Percentiles rank a stretch among this genome's conserved stretches.
These are phyloP conservation scores for Dryas octopetala DNA, from an alignment of 306 rosid species.

Conservation along the genomic window DNA sequence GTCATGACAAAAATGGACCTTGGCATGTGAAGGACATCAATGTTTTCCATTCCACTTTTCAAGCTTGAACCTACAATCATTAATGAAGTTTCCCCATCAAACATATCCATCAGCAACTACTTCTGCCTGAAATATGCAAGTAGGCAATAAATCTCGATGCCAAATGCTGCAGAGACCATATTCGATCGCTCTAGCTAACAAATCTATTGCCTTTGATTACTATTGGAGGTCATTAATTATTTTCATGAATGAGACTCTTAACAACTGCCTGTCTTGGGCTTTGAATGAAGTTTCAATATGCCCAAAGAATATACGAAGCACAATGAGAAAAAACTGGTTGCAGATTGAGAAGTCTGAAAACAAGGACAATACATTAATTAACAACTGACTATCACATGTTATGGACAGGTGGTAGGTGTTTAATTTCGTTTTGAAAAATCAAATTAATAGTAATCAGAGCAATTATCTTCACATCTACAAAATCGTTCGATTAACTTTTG, in stretches of 20 bases:
- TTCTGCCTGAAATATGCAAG: not conserved
- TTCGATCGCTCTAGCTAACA: not conserved
- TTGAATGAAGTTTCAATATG: too few relatives aligned
- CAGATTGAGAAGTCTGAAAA: too few relatives aligned
- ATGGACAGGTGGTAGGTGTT: too few relatives aligned
- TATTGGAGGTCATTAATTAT: not conserved
- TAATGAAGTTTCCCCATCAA: constrained; percentile 4
- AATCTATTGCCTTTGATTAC: not conserved
- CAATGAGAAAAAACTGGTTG: too few relatives aligned
- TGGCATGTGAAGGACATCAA: constrained; percentile 5
- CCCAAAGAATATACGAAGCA: too few relatives aligned
- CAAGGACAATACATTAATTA: too few relatives aligned
- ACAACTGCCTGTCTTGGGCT: not conserved
- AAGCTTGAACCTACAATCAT: constrained; percentile 16
- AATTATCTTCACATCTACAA: too few relatives aligned
- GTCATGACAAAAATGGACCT: not conserved
- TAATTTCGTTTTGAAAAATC: too few relatives aligned
- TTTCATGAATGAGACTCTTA: not conserved
- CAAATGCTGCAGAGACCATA: not conserved
- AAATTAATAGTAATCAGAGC: too few relatives aligned
- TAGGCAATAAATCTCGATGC: not conserved
- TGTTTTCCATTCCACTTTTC: not conserved
- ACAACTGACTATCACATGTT: too few relatives aligned
- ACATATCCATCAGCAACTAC: not conserved
- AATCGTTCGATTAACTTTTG: too few relatives aligned